These are phyloP conservation scores for Fusarium azukiicola DNA, from an alignment of 2,329 filamentous ascomycete species.

Conservation along the genomic window DNA sequence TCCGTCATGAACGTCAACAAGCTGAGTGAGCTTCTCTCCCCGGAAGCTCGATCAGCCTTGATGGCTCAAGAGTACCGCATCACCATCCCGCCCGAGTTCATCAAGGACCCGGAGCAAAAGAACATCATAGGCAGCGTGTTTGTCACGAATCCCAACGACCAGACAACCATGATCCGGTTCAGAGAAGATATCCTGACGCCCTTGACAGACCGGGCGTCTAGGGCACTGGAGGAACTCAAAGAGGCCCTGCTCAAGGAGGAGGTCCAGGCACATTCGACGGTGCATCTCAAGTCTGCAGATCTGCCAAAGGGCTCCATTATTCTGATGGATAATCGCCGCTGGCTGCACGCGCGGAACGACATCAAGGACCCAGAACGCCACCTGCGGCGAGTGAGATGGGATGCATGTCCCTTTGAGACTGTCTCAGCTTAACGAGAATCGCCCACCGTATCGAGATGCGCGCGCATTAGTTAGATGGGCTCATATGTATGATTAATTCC, in stretches of 20 bases:
- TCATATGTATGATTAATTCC: constrained; percentile 13
- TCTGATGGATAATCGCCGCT: constrained; percentile 60
- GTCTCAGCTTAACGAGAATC: neutral
- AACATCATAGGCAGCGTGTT: constrained; percentile 53
- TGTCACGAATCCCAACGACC: neutral
- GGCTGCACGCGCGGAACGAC: constrained; percentile 59
- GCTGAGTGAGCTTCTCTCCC: constrained; percentile 53
- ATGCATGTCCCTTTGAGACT: constrained; percentile 53
- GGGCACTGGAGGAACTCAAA: constrained; percentile 54
- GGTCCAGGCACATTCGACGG: constrained; percentile 31
- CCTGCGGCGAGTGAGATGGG: constrained; percentile 61
- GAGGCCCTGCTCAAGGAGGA: constrained; percentile 39
- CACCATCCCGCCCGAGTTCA: constrained; percentile 59
- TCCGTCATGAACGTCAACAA: constrained; percentile 61
- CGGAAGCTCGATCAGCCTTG: constrained; percentile 47
- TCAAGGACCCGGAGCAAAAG: constrained; percentile 51
- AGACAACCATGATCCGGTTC: constrained; percentile 54
- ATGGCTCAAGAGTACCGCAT: constrained; percentile 57
- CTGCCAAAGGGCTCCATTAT: constrained; percentile 56
- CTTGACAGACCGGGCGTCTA: constrained; percentile 46
- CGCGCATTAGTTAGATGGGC: neutral
- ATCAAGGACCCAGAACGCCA: constrained; percentile 60
- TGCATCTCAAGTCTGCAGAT: constrained; percentile 54
- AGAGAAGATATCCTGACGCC: constrained; percentile 58
- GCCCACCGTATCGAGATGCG: neutral